Percentiles rank a stretch among this genome's conserved stretches.
These are phyloP conservation scores for Yamadazyma sp. DNA, from an alignment of 1,139 yeast genomes.

Conservation along the genomic window DNA sequence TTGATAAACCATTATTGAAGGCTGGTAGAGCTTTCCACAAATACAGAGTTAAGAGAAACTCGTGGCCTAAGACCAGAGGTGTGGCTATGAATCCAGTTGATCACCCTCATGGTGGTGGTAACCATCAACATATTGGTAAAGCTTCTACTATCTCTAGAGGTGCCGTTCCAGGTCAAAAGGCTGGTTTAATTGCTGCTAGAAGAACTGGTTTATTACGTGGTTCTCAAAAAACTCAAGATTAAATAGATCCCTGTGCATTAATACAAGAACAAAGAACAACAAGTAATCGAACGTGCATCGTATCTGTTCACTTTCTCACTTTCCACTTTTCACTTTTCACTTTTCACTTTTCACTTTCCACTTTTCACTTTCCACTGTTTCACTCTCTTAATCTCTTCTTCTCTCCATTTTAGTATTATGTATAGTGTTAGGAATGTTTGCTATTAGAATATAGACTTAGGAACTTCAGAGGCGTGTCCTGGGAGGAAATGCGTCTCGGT, in stretches of 20 bases:
- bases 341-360: no score
- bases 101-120: slow-evolving; percentile 99
- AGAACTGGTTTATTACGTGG: slow-evolving; percentile 99
- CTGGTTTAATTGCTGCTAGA: slow-evolving; percentile 99
- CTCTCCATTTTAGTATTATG: no score
- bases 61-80: slow-evolving; percentile 99
- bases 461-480: no score
- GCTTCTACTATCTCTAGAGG: slow-evolving; percentile 99
- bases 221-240: slow-evolving; percentile 95
- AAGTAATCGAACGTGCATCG: no score
- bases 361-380: no score
- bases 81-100: slow-evolving; percentile 99
- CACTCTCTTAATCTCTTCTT: no score
- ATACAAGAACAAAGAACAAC: slow-evolving; percentile 1
- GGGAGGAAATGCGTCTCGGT: no score
- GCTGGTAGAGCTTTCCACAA: slow-evolving; percentile 99
- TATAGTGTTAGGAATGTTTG: no score
- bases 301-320: no score
- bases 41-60: slow-evolving; percentile 98
- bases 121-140: slow-evolving; percentile 99
- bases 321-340: no score
- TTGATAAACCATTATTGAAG: slow-evolving; percentile 98
- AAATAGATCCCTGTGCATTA: slow-evolving; percentile 23
- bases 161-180: slow-evolving; percentile 99
- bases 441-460: no score